Evolutionary conservation across 805 yeast species (phyloP).

Genomic region (Blastobotrys muscicola): DNA sequence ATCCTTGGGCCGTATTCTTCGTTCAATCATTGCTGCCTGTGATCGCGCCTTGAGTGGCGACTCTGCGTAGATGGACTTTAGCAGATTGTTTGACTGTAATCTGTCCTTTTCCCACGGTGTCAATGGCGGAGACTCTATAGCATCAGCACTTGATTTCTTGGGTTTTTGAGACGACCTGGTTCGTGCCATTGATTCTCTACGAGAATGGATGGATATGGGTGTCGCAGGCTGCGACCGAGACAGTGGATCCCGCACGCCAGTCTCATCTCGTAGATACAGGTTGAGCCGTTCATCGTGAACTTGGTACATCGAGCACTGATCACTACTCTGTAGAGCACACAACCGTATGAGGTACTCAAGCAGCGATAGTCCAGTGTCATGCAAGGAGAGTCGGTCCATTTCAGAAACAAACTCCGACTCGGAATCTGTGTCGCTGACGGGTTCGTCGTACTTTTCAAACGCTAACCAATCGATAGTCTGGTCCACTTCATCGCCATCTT

Average conservation of each 20-base stretch:
- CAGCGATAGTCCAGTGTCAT: conserved; percentile 38
- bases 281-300: conserved; percentile 60
- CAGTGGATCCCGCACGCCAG: not conserved
- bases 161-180: not conserved
- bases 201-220: not conserved
- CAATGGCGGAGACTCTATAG: conserved; percentile 3
- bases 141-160: not conserved
- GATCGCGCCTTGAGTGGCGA: too few species aligned
- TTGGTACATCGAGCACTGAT: conserved; percentile 42
- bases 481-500: conserved; percentile 10
- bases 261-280: conserved; percentile 52
- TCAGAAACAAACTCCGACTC: conserved; percentile 21
- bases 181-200: not conserved
- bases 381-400: too few species aligned
- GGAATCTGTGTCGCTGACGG: conserved; percentile 11
- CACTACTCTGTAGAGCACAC: conserved; percentile 49
- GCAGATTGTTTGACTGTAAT: not conserved
- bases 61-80: too few species aligned
- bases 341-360: conserved; percentile 57
- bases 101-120: conserved; percentile 28
- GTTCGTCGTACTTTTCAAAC: conserved; percentile 35
- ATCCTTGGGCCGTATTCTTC: too few species aligned
- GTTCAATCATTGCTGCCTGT: too few species aligned
- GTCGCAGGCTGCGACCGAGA: not conserved
- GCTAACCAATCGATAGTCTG: conserved; percentile 41